These are phyloP conservation scores for Cyclotella baltica DNA, from an alignment of 108 stramenopile species.

Conservation along the genomic window DNA sequence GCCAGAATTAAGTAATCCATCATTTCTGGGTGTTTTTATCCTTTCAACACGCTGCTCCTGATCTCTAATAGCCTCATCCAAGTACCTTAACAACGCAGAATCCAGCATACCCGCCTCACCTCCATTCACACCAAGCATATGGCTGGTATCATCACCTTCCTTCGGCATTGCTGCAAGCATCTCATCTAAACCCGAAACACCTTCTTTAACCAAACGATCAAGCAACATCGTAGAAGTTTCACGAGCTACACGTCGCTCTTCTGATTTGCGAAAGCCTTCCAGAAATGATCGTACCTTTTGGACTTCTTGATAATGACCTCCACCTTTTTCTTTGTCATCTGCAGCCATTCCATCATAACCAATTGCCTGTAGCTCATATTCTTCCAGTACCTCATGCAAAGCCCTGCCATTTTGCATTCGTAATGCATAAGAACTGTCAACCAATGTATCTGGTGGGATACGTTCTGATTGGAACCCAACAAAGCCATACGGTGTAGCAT, in stretches of 20 bases:
- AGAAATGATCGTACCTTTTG: conserved; percentile 82
- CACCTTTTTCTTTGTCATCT: conserved; percentile 75
- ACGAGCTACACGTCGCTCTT: conserved; percentile 76
- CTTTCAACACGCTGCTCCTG: conserved; percentile 80
- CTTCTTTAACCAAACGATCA: conserved; percentile 77
- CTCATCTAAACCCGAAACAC: conserved; percentile 78
- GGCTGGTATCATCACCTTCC: conserved; percentile 44
- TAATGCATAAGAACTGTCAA: conserved; percentile 62
- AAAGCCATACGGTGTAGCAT: conserved; percentile 64
- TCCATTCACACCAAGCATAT: conserved; percentile 18
- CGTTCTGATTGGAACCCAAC: conserved; percentile 80
- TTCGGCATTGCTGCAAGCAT: conserved; percentile 80
- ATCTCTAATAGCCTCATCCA: conserved; percentile 82
- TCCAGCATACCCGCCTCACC: conserved; percentile 83
- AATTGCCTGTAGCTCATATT: conserved; percentile 83
- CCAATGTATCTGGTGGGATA: conserved; percentile 67
- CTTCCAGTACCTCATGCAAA: conserved; percentile 71
- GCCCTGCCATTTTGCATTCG: conserved; percentile 69
- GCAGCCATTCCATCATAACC: conserved; percentile 87
- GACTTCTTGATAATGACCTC: conserved; percentile 86
- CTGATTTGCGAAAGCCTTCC: conserved; percentile 82
- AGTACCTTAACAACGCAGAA: conserved; percentile 76
- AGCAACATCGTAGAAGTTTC: conserved; percentile 82
- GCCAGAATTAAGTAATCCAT: background rate
- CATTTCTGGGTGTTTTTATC: conserved; percentile 10